Base-by-base conservation (phyloP, 2,329 filamentous ascomycete species). In the Fusarium sp. region DNA sequence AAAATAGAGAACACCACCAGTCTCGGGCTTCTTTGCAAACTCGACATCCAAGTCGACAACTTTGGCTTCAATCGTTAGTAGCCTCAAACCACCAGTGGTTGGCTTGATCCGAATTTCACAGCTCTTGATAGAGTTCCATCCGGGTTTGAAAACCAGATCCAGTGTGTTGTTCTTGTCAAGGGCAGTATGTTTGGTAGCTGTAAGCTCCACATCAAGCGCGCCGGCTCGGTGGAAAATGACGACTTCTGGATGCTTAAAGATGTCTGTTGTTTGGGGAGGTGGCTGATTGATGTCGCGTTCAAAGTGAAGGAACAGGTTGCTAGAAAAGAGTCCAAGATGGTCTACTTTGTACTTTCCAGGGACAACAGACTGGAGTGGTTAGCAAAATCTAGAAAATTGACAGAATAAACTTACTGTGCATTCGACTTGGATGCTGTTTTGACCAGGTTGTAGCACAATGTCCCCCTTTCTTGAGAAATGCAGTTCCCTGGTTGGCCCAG, bases 111-210 rank as follows among this genome's bases (percentile, higher is more conserved):
- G 85, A 33, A 92, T 78, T 53, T 91, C 88, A 53, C 86, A 90
- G 21, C 75, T 84, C 31, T 77, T 81, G 4, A 92, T 82, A 4
- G 89, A 80, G 75, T 97, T 97, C 86, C 91, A 92, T 2, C 94
- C 94, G 13, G 90, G 89, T 13, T 83, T 82, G 15, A 97, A 80
- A 50, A 89, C 85, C 21, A 99, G 82, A 61, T 97, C 92, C 1
- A 98, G 83, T 1, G 88, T 90, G 59, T 92, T 92, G 72, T 91
- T 90, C 70, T 90, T 90, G 76, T 97, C 93, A 8, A 99, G 87
- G 66, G 95, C 90, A 24, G 97, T 91, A 43, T 90, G 83, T 65
- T 87, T 91, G 1, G 92, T 89, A 1, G 92, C 84, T 41, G 83
- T 84, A 10, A 97, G 81, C 48, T 85, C 86, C 4, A 92, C 87